Percentiles rank a stretch among this genome's conserved stretches.
Conservation (phyloP, 1,139 yeast species). For the Cylindricascospora bacillispora region DNA sequence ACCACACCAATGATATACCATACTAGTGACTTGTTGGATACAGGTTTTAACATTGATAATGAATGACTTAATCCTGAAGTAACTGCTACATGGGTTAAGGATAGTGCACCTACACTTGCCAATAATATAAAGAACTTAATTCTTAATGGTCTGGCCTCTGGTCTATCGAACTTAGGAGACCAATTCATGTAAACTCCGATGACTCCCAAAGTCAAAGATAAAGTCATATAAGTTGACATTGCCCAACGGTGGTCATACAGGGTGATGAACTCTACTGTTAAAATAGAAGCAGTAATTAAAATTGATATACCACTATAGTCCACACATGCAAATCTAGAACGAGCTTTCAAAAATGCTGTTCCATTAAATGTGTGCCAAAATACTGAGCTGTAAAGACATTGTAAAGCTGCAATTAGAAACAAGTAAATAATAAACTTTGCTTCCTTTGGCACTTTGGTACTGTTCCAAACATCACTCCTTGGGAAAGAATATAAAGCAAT, state of each 20-base stretch:
- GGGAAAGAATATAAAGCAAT: constrained; percentile 56
- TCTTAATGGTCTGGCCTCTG: constrained; percentile 69
- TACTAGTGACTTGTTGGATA: constrained; percentile 29
- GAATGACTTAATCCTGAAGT: constrained; percentile 47
- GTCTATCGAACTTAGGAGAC: constrained; percentile 80
- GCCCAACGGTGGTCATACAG: constrained; percentile 33
- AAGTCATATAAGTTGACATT: constrained; percentile 36
- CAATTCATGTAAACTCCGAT: constrained; percentile 74
- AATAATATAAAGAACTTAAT: constrained; percentile 75
- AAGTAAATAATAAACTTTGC: constrained; percentile 42
- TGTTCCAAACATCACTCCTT: constrained; percentile 30
- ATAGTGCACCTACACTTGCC: constrained; percentile 60
- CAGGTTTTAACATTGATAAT: constrained; percentile 22
- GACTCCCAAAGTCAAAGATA: constrained; percentile 55
- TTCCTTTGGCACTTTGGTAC: constrained; percentile 24
- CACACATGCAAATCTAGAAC: constrained; percentile 77
- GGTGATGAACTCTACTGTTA: constrained; percentile 74
- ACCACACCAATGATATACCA: constrained; percentile 78
- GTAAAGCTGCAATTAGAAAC: constrained; percentile 60
- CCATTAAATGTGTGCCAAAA: constrained; percentile 90
- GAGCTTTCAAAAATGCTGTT: constrained; percentile 48
- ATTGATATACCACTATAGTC: constrained; percentile 93
- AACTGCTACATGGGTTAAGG: constrained; percentile 45
- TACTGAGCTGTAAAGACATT: constrained; percentile 66
- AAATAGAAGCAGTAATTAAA: constrained; percentile 78